Evolutionary conservation across 2,329 filamentous ascomycete species (phyloP).

Genomic region (Aaosphaeria arxii): DNA sequence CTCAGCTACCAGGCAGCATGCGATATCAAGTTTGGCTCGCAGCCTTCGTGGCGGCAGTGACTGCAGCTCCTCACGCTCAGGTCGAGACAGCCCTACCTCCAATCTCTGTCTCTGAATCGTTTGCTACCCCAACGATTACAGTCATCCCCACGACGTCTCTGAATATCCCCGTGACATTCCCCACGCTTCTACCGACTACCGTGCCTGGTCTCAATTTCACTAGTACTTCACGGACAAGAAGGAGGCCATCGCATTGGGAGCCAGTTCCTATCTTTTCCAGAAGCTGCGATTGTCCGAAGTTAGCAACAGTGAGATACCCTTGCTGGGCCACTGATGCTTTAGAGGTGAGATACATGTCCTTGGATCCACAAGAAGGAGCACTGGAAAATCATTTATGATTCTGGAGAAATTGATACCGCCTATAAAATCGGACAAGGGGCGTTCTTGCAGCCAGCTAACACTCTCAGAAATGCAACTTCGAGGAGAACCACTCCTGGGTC

Average conservation of each 20-base stretch:
- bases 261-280: conserved; percentile 3
- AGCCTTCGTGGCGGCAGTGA: conserved; percentile 1
- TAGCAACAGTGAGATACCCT: conserved; percentile 20
- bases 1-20: conserved; percentile 5
- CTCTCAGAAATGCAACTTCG: conserved; percentile 17
- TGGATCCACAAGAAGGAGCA: no score
- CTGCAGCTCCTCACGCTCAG: conserved; percentile 9
- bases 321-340: conserved; percentile 29
- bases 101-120: conserved; percentile 6
- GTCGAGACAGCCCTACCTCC: not conserved
- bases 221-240: not conserved
- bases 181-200: conserved; percentile 4
- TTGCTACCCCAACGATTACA: conserved; percentile 14
- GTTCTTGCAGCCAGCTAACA: no score
- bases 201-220: not conserved
- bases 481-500: conserved; percentile 25
- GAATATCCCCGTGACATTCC: conserved; percentile 18
- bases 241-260: not conserved
- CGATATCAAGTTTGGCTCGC: conserved; percentile 7
- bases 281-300: conserved; percentile 11
- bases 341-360: conserved; percentile 14
- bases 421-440: no score
- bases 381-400: no score
- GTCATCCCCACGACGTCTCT: conserved; percentile 15
- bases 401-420: no score